These are phyloP conservation scores for Salix viminalis DNA, from an alignment of 345 rosid genomes.

Conservation along the genomic window DNA sequence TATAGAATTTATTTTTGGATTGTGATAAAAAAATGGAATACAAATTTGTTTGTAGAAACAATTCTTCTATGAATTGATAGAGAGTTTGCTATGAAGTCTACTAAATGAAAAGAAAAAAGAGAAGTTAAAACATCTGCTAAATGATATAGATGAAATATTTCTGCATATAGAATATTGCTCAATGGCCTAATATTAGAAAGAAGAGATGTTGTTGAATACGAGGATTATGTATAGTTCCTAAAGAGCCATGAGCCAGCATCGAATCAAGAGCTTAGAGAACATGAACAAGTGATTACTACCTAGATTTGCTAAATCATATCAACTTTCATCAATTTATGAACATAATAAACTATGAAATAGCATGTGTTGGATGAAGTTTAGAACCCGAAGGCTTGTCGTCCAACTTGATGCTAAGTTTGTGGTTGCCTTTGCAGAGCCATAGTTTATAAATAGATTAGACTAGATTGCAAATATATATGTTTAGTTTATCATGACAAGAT, in stretches of 20 bases:
- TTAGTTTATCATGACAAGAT: no score
- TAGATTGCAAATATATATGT: no score
- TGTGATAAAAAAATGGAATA: neutral
- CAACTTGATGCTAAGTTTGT: slow-evolving; percentile 19
- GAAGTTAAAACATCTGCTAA: neutral
- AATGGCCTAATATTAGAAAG: neutral
- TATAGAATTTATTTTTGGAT: no score
- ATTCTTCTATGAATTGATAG: no score
- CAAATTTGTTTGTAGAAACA: no score
- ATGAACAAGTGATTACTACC: slow-evolving; percentile 33
- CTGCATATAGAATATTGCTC: neutral
- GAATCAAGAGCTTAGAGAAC: slow-evolving; percentile 34
- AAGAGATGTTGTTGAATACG: neutral
- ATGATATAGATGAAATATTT: neutral
- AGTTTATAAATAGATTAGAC: no score
- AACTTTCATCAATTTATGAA: slow-evolving; percentile 1
- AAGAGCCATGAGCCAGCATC: slow-evolving; percentile 28
- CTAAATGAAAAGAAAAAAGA: no score
- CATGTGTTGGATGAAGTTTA: neutral
- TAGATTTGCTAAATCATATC: slow-evolving; percentile 24
- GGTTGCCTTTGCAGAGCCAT: neutral
- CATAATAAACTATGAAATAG: neutral
- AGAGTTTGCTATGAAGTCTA: no score
- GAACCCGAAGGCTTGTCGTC: slow-evolving; percentile 24
- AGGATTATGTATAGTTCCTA: slow-evolving; percentile 22